Percentiles rank a stretch among this genome's conserved stretches.
Evolutionary conservation across 225 moss, liverwort and hornwort species (phyloP).

Genomic region (Lunularia cruciata): DNA sequence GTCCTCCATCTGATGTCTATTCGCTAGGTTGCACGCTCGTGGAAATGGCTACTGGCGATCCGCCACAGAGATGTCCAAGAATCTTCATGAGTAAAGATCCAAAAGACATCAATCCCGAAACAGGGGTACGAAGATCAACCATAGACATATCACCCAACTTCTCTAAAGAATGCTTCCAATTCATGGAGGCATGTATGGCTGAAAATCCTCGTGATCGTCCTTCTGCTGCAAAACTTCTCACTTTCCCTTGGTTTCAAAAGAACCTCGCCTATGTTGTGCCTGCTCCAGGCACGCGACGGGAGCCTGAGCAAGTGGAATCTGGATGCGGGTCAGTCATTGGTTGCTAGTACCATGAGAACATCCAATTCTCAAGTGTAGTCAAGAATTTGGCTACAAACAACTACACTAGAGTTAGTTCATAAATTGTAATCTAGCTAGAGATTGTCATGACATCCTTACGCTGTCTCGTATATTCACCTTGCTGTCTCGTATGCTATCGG

Average conservation of each 20-base stretch:
- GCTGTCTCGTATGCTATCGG: too few relatives aligned
- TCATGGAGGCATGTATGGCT: slow-evolving; percentile 12
- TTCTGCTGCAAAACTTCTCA: not conserved
- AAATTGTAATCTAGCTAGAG: too few relatives aligned
- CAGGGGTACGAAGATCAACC: not conserved
- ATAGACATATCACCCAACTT: slow-evolving; percentile 1
- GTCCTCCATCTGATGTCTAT: slow-evolving; percentile 29
- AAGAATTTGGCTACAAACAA: too few relatives aligned
- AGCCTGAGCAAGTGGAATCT: not conserved
- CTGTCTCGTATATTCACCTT: too few relatives aligned
- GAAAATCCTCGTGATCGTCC: slow-evolving; percentile 3
- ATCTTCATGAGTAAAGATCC: slow-evolving; percentile 10
- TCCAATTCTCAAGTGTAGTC: too few relatives aligned
- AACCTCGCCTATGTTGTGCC: slow-evolving; percentile 8
- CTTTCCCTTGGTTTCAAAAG: slow-evolving; percentile 2
- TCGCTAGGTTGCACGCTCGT: slow-evolving; percentile 39
- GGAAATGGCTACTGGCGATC: slow-evolving; percentile 38
- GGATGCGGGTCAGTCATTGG: not conserved
- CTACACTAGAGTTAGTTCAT: too few relatives aligned
- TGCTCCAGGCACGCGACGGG: not conserved
- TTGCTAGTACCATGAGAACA: too few relatives aligned
- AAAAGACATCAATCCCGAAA: not conserved
- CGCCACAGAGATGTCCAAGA: slow-evolving; percentile 22
- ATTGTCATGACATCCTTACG: too few relatives aligned
- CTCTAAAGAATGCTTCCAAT: slow-evolving; percentile 1